Evolutionary conservation across 176 grass and related monocot species (phyloP), one percentile per base, ranked within the genome.

Genomic region (Carex parvula): DNA sequence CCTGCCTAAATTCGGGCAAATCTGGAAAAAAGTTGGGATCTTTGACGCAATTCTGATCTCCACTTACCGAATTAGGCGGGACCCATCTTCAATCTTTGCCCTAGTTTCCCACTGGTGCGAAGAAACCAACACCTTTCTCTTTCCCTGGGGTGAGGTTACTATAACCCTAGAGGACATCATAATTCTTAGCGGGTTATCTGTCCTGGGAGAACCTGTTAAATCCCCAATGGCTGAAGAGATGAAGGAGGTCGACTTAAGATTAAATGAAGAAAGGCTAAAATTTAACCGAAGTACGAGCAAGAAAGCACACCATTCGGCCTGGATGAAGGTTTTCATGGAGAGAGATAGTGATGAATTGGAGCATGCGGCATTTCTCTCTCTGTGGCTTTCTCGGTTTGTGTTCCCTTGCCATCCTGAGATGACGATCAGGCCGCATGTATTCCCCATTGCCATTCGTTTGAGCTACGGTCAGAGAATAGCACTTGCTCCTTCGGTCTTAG

Each of bases 81-180:
- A 94, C 75, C n/a, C 89, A 54, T 33, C 86, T 39, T 39, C 60
- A 4, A 29, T 98, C 1, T 86, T 94, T 42, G 79, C 91, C 67
- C 71, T 94, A 67, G 76, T 90, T 75, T 87, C 89, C 54, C 89
- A 91, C 83, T 98, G 95, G 95, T 93, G 30, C 33, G 84, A 87
- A 17, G 20, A 73, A 50, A 94, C 95, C 42, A 86, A 59, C 75
- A 86, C 91, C 57, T 94, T 98, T 42, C 87, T 89, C 68, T 94
- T 98, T 70, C 95, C n/a, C 8, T 98, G 95, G 95, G 95, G 87
- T 39, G 92, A 98, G 88, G 89, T 91, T 67, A 98, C 95, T 46
- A 21, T 98, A 29, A 90, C 91, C 3, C 85, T 98, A 61, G 84
- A 94, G 37, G 95, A 98, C 74, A 73, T 86, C 39, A 82, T 88